Evolutionary conservation across 495 filamentous ascomycete species (phyloP), one percentile per base, ranked within the genome.

Genomic region (Ramalina peruviana): DNA sequence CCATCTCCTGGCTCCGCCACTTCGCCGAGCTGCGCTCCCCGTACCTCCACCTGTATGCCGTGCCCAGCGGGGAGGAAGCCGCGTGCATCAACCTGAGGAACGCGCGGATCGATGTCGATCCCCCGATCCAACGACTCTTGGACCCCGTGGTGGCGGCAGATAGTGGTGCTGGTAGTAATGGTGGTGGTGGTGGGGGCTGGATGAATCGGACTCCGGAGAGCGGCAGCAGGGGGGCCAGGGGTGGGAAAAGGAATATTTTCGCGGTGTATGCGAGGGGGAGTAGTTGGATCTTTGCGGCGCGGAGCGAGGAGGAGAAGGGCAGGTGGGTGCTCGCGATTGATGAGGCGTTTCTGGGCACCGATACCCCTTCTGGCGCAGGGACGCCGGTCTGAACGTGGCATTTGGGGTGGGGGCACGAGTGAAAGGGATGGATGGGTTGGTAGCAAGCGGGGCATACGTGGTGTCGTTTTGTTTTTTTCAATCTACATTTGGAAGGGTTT

Each of bases 251-350:
- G 30, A 82, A 82, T 56, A 81, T 97, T 36, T 98, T 90, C 71
- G 92, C 93, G 12, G 78, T 99, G 42, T 97, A 95, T 60, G 90
- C 86, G 36, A 82, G 81, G 52, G 79, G 90, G 58, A 95, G 94
- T 58, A 93, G 89, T 36, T 99, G 85, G 76, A 70, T 99, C 46
- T 97, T 99, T 66, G 86, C 86, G 21, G 85, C 86, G 40, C 71
- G 87, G 43, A 86, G 76, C 50, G 89, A 95, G 67, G 69, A 79
- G 13, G 87, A 95, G 59, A 94, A 93, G 69, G 79, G 87, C 21
- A 89, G 96, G 60, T 98, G 92, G 92, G 92, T 97, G 21, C 44
- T 57, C 33, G 58, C 58, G 30, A 26, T 60, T 36, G 58, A 60
- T 44, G 54, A 57, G 40, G 55, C 47, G n/a, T 55, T 60, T 40